Conservation (phyloP, 495 filamentous ascomycete species). For the Aspergillus sparsus region DNA sequence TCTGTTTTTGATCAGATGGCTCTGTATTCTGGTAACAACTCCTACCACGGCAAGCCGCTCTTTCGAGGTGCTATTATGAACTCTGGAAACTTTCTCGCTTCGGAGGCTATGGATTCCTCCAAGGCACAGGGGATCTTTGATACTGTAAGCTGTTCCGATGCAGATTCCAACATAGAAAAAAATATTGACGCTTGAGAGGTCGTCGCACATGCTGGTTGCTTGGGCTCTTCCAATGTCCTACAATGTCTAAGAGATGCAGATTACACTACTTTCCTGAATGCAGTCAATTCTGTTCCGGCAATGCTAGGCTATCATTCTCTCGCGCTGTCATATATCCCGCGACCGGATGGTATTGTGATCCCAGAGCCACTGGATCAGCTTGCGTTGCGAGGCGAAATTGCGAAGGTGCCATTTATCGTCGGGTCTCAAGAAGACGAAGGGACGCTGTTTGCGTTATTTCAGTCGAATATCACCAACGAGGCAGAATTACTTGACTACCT, state of each 20-base stretch:
- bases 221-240: constrained; percentile 53
- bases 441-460: constrained; percentile 56
- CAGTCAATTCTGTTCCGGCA: constrained; percentile 59
- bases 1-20: constrained; percentile 13
- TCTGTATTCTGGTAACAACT: constrained; percentile 1
- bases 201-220: constrained; percentile 38
- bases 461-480: constrained; percentile 55
- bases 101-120: constrained; percentile 55
- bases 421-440: constrained; percentile 56
- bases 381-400: constrained; percentile 44
- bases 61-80: constrained; percentile 53
- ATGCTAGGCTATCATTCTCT: constrained; percentile 58
- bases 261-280: constrained; percentile 52
- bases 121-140: constrained; percentile 61
- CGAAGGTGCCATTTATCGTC: constrained; percentile 43
- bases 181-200: neutral
- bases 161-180: constrained; percentile 33
- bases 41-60: neutral
- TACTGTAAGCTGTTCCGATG: constrained; percentile 47
- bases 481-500: constrained; percentile 54
- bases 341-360: constrained; percentile 55
- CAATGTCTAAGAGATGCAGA: constrained; percentile 55
- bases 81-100: constrained; percentile 58
- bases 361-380: constrained; percentile 49
- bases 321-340: constrained; percentile 57